phyloP scores from a whole-genome alignment of 73 alveolate species.

The Tetrahymena thermophila region DNA sequence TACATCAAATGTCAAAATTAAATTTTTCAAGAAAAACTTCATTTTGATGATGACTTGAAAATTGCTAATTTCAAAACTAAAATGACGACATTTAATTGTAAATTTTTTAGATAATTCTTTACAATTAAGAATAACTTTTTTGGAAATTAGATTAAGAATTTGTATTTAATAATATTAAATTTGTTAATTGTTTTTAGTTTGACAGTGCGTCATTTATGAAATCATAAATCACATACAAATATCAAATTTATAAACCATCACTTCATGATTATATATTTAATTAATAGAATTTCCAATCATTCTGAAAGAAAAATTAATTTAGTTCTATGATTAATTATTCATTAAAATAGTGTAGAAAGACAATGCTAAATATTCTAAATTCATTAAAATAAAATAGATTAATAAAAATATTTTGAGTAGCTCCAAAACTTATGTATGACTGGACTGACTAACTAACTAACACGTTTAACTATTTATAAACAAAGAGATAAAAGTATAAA shows the following conservation, averaged over 20 bases:
- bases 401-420: too few relatives aligned
- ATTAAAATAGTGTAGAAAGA: background rate
- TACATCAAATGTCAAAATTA: background rate
- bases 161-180: too few relatives aligned
- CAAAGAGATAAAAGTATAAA: too few relatives aligned
- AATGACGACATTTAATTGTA: background rate
- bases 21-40: background rate
- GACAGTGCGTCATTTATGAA: background rate
- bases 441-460: too few relatives aligned
- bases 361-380: background rate
- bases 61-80: background rate
- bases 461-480: too few relatives aligned
- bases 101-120: background rate
- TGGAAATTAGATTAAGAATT: too few relatives aligned
- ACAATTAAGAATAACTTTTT: too few relatives aligned
- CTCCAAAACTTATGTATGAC: too few relatives aligned
- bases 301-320: background rate
- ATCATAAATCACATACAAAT: background rate
- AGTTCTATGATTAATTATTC: background rate
- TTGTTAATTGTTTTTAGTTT: background rate
- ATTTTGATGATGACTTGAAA: background rate
- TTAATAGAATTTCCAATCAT: background rate
- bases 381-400: too few relatives aligned
- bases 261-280: background rate
- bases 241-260: background rate